Evolutionary conservation across 192 early-diverging fungal species (phyloP), one percentile per base, ranked within the genome.

Genomic region (Coemansia sp.): DNA sequence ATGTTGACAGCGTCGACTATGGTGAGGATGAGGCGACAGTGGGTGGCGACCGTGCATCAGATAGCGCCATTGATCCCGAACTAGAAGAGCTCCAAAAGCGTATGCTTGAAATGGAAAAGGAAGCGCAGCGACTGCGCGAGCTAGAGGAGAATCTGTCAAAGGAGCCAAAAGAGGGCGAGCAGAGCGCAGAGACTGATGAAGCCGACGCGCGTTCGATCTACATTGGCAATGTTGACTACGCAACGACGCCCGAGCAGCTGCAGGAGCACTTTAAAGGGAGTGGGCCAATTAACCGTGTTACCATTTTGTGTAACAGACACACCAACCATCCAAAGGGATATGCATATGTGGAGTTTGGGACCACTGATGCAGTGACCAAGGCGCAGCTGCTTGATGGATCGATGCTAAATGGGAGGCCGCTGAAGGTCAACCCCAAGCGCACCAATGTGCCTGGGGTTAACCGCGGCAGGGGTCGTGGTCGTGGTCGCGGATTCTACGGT

Each of bases 331-430:
- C 93, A 24, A 93, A 92, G 71, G 93, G 93, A 23, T 97, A 89
- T 66, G 97, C 94, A 6, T 99, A 98, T 66, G 87, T 99, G 6
- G 97, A 99, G 76, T 99, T 99, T 90, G 92, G 91, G 20, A 89
- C 95, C 59, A 76, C 87, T 8, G 82, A 87, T 6, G 85, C 88
- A 4, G 93, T 98, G 36, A 83, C 84, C 30, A 91, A 88, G 60
- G 94, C 97, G 32, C 82, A 96, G 81, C 83, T 87, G 27, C 76
- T 98, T 58, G 93, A 97, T 71, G 95, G 96, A 39, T 90, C 91
- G 39, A 75, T 95, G 68, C 91, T 98, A 71, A 92, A 94, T 71
- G 93, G 90, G 6, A 85, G 97, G 54, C 72, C 87, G 27, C 81
- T 99, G 39, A 77, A 91, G 86, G 93, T 93, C 27, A 89, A 89